Conservation (phyloP, 352 stramenopile genomes). For the Phytophthora rubi region DNA sequence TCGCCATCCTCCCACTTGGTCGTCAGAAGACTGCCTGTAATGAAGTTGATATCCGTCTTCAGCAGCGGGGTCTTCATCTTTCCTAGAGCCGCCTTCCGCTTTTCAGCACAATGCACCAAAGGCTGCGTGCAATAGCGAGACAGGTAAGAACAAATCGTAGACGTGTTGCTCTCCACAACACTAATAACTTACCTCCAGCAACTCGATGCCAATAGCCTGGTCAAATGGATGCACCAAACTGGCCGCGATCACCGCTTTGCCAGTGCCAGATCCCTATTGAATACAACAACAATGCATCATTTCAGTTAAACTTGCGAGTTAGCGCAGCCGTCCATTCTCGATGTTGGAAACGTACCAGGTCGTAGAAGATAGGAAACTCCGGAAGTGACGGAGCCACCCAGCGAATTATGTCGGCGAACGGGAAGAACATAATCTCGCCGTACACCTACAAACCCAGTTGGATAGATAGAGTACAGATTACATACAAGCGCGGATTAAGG, state of each 20-base stretch:
- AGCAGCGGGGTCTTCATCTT: constrained; percentile 46
- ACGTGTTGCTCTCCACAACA: not conserved
- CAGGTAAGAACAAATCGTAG: not conserved
- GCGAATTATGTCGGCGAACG: constrained; percentile 77
- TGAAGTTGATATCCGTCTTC: constrained; percentile 79
- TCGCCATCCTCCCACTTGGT: constrained; percentile 78
- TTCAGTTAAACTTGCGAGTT: not conserved
- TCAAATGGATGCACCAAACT: constrained; percentile 84
- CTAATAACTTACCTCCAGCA: constrained; percentile 55
- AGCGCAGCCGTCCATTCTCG: not conserved
- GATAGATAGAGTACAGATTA: not conserved
- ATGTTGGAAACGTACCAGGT: constrained; percentile 53
- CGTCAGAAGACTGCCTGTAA: constrained; percentile 66
- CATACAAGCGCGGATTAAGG: not conserved
- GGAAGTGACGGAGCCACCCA: constrained; percentile 68
- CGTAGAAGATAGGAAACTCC: constrained; percentile 82
- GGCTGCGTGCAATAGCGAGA: constrained; percentile 38
- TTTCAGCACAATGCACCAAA: constrained; percentile 78
- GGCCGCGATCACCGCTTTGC: constrained; percentile 82
- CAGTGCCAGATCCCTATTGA: constrained; percentile 75
- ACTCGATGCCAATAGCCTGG: constrained; percentile 84
- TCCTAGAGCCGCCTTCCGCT: constrained; percentile 62
- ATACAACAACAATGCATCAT: not conserved
- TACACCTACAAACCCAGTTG: constrained; percentile 62
- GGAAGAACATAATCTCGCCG: constrained; percentile 87